phyloP scores from a whole-genome alignment of 140 eudicot species.

The Oenanthe javanica region DNA sequence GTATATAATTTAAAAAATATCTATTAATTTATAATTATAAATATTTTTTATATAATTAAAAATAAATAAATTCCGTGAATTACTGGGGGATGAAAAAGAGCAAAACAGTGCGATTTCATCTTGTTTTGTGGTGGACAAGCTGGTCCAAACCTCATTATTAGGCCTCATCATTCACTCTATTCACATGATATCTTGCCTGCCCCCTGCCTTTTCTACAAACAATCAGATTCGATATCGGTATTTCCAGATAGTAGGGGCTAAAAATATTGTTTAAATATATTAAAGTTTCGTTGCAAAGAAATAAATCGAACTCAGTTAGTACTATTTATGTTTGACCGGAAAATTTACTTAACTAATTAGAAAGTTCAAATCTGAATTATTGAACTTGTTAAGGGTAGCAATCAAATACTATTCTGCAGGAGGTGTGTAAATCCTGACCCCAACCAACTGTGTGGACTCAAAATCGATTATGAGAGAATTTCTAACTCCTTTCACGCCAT shows the following conservation, averaged over 20 bases:
- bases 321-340: background rate
- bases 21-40: too few species aligned
- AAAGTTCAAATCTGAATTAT: background rate
- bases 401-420: background rate
- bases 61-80: background rate
- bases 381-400: background rate
- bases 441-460: background rate
- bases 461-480: background rate
- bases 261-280: too few species aligned
- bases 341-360: background rate
- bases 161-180: constrained; percentile 10
- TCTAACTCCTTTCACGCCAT: background rate
- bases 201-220: background rate
- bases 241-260: too few species aligned
- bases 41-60: too few species aligned
- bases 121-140: constrained; percentile 16
- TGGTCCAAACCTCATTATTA: constrained; percentile 5
- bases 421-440: constrained; percentile 6
- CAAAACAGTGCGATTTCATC: background rate
- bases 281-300: too few species aligned
- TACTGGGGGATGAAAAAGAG: background rate
- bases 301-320: background rate
- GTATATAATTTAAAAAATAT: too few species aligned
- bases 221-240: too few species aligned
- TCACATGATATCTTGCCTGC: background rate